Base-by-base conservation (phyloP, 495 filamentous ascomycete genomes). In the Tuber microsphaerosporum region DNA sequence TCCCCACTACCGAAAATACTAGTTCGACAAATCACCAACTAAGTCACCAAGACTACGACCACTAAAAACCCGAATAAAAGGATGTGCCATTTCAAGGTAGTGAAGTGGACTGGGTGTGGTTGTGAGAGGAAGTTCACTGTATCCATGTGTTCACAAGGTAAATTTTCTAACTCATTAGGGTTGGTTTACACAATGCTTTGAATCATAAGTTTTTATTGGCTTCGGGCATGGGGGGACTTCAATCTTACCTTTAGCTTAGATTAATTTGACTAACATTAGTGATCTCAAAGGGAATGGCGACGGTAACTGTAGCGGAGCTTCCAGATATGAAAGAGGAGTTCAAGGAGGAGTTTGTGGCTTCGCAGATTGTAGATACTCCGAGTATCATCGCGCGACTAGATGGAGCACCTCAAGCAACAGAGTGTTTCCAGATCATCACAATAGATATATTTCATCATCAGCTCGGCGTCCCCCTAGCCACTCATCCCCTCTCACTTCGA, bases 71-170 rank as follows among this genome's bases (percentile, higher is more conserved):
- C n/a, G n/a, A 26, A 61, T 16, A 26, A 48, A 48, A 12, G 14
- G n/a, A 79, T 79, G 77, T 79, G 77, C 2, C 77, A 79, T 72
- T 79, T 79, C 31, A 79, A 79, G 61, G 61, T 79, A 3, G 44
- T 75, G 5, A 79, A 79, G 41, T 79, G 78, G 43, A 79, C 72
- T 4, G 76, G 77, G 17, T 79, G 76, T 31, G 72, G 71, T 1
- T 79, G 77, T 3, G 77, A 79, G 72, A 17, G 69, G 39, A 79
- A 78, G 70, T 14, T 56, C n/a, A 65, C 75, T 14, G 43, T 79
- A n/a, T 75, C 72, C 9, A 43, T 65, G n/a, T 79, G 77, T 16
- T 72, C 70, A 22, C 77, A 79, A 79, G 77, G 77, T 68, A 73
- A 34, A 12, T 14, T 31, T 26, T 4, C 51, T n/a, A 5, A 31